These are phyloP conservation scores for Trichoderma breve DNA, from an alignment of 2,329 filamentous ascomycete species.

Conservation along the genomic window DNA sequence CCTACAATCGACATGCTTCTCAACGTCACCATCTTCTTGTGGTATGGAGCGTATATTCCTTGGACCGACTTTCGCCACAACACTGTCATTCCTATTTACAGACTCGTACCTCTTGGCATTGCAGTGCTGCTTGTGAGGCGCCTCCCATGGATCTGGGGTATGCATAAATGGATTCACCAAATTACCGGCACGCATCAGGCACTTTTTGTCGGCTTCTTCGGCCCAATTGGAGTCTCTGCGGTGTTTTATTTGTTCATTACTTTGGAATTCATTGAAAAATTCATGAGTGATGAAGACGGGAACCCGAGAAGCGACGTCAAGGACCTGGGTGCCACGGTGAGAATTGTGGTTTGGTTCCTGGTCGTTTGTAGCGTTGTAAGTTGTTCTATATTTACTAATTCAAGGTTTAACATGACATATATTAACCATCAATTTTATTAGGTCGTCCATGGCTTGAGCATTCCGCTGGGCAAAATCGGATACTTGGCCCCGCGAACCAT, in stretches of 20 bases:
- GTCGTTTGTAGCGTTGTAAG: conserved; percentile 78
- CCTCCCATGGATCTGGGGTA: conserved; percentile 69
- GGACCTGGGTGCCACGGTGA: conserved; percentile 63
- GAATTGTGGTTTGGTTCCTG: conserved; percentile 82
- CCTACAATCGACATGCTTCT: conserved; percentile 93
- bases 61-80: conserved; percentile 71
- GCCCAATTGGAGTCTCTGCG: conserved; percentile 85
- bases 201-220: conserved; percentile 87
- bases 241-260: conserved; percentile 86
- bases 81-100: conserved; percentile 67
- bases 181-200: conserved; percentile 74
- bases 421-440: conserved; percentile 37
- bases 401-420: not conserved
- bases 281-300: conserved; percentile 55
- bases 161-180: conserved; percentile 75
- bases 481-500: conserved; percentile 63
- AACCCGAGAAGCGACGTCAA: conserved; percentile 63
- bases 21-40: conserved; percentile 85
- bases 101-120: conserved; percentile 70
- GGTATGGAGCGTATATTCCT: conserved; percentile 83
- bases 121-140: conserved; percentile 75
- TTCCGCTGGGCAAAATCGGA: conserved; percentile 70
- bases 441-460: conserved; percentile 77
- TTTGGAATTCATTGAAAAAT: conserved; percentile 65
- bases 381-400: conserved; percentile 22